Percentiles rank a stretch among this genome's conserved stretches.
Conservation (phyloP, 2,329 filamentous ascomycete species). For the Colletotrichum agaves region DNA sequence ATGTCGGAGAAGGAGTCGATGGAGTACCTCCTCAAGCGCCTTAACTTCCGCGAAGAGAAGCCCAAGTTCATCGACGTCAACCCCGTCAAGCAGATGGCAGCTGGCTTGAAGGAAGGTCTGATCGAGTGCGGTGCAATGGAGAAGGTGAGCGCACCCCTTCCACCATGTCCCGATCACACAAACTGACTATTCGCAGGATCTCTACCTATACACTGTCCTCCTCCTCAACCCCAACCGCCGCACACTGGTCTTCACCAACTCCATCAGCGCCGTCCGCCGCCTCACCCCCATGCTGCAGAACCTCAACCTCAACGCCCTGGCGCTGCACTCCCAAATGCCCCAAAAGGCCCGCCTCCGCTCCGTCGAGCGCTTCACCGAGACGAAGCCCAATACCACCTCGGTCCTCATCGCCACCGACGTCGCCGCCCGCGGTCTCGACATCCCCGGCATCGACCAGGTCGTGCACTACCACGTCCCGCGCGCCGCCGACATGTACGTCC, state of each 20-base stretch:
- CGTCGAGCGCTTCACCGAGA: slow-evolving; percentile 85
- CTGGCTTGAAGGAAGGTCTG: slow-evolving; percentile 85
- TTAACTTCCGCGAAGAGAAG: slow-evolving; percentile 85
- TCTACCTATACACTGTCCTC: slow-evolving; percentile 90
- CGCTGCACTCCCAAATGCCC: slow-evolving; percentile 92
- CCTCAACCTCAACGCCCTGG: slow-evolving; percentile 78
- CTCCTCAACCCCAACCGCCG: slow-evolving; percentile 84
- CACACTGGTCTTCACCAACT: slow-evolving; percentile 94
- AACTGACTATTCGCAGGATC: slow-evolving; percentile 66
- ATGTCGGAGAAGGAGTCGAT: slow-evolving; percentile 83
- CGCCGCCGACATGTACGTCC: slow-evolving; percentile 92
- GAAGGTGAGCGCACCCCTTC: slow-evolving; percentile 67
- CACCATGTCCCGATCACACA: neutral
- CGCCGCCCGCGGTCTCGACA: slow-evolving; percentile 92
- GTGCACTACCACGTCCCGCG: slow-evolving; percentile 96
- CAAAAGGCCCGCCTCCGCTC: slow-evolving; percentile 96
- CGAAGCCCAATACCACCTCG: slow-evolving; percentile 62
- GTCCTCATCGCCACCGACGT: slow-evolving; percentile 95
- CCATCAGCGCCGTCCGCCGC: slow-evolving; percentile 90
- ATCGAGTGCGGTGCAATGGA: slow-evolving; percentile 94
- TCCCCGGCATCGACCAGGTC: slow-evolving; percentile 87
- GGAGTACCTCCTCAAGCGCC: slow-evolving; percentile 90
- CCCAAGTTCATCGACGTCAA: slow-evolving; percentile 95
- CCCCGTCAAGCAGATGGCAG: slow-evolving; percentile 88
- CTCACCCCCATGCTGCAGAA: slow-evolving; percentile 86